Conservation (phyloP, 441 rosid genomes). For the Gossypium trilobum region DNA sequence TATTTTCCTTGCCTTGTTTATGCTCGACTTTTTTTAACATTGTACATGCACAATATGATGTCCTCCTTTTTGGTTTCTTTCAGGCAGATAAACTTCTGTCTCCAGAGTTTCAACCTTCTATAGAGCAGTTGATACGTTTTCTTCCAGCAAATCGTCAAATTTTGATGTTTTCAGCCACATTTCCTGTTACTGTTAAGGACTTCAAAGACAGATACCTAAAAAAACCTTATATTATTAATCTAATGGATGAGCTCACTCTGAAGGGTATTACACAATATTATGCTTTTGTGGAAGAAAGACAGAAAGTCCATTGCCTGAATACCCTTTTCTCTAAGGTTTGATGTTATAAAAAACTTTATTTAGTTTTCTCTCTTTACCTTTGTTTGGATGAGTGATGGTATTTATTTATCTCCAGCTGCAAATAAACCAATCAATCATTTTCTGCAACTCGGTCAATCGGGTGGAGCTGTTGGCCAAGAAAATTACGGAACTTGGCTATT, state of each 20-base stretch:
- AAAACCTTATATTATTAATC: conserved; percentile 80
- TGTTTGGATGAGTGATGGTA: conserved; percentile 14
- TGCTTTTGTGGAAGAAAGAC: conserved; percentile 97
- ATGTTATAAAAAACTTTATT: conserved; percentile 6
- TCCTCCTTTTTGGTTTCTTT: conserved; percentile 17
- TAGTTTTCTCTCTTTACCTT: conserved; percentile 1
- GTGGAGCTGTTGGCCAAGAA: conserved; percentile 95
- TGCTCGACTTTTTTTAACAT: background rate
- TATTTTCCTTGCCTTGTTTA: background rate
- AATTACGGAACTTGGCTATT: conserved; percentile 95
- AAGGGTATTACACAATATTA: conserved; percentile 93
- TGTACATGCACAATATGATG: conserved; percentile 21
- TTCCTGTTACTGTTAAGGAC: conserved; percentile 92
- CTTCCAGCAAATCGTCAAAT: conserved; percentile 72
- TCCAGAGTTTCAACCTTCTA: conserved; percentile 93
- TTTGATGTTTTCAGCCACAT: conserved; percentile 93
- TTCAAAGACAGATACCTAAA: conserved; percentile 80
- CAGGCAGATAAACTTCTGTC: conserved; percentile 97
- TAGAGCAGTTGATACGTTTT: conserved; percentile 82
- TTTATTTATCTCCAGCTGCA: conserved; percentile 56
- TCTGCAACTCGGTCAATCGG: conserved; percentile 96
- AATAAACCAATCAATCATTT: conserved; percentile 94
- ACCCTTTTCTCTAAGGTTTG: conserved; percentile 92
- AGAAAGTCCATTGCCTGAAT: conserved; percentile 95
- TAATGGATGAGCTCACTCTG: conserved; percentile 96